A percentile compares a stretch with the other conserved stretches of the same genome.
Conservation (phyloP, 2,329 filamentous ascomycete species). For the Aspergillus ruber region DNA sequence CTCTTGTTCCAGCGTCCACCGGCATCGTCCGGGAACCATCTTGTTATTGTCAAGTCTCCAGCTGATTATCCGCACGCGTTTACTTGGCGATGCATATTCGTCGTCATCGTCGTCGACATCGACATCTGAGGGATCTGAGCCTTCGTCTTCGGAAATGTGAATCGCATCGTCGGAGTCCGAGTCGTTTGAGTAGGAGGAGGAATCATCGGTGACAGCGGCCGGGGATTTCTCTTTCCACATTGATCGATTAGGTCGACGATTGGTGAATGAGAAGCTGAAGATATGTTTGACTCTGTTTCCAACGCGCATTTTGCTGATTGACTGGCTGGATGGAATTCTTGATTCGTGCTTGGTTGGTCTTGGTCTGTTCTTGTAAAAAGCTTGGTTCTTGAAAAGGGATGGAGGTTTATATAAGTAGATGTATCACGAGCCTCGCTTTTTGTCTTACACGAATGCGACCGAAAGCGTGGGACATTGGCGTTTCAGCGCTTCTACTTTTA, state of each 20-base stretch:
- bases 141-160: background rate
- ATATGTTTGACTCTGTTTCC: constrained; percentile 15
- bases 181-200: background rate
- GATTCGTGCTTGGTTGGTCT: background rate
- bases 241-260: constrained; percentile 6
- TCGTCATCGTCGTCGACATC: background rate
- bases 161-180: background rate
- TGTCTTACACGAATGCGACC: too few relatives aligned
- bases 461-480: too few relatives aligned
- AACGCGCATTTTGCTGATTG: constrained; percentile 10
- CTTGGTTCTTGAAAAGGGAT: background rate
- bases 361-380: background rate
- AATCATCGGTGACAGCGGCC: background rate
- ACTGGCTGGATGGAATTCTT: background rate
- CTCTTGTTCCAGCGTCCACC: constrained; percentile 26
- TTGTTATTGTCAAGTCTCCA: constrained; percentile 16
- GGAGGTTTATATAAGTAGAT: background rate
- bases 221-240: background rate
- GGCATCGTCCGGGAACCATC: constrained; percentile 19
- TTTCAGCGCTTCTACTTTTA: too few relatives aligned
- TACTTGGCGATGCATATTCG: background rate
- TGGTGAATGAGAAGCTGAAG: constrained; percentile 10
- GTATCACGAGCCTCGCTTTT: too few relatives aligned
- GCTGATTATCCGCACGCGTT: constrained; percentile 19
- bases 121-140: background rate